Evolutionary conservation across 768 basidiomycete genomes (phyloP).

Genomic region (Lactarius evosmus): DNA sequence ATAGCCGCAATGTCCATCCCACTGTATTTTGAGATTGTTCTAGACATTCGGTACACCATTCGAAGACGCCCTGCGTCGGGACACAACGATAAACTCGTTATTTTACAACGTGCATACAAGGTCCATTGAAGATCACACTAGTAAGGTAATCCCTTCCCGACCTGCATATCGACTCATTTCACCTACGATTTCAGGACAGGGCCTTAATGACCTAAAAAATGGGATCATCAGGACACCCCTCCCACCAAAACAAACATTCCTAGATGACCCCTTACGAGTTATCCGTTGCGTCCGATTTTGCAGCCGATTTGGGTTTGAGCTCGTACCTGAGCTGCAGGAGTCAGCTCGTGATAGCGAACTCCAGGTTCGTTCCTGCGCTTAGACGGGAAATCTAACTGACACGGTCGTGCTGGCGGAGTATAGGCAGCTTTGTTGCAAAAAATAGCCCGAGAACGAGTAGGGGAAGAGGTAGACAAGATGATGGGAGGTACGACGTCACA

Average conservation of each 20-base stretch:
- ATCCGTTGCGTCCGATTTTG: slow-evolving; percentile 89
- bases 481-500: slow-evolving; percentile 57
- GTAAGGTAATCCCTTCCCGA: slow-evolving; percentile 47
- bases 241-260: slow-evolving; percentile 81
- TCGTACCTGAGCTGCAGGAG: slow-evolving; percentile 63
- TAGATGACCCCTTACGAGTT: slow-evolving; percentile 93
- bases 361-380: slow-evolving; percentile 44
- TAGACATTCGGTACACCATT: slow-evolving; percentile 90
- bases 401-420: neutral
- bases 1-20: neutral
- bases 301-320: slow-evolving; percentile 79
- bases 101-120: slow-evolving; percentile 94
- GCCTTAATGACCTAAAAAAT: slow-evolving; percentile 75
- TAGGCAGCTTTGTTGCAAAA: slow-evolving; percentile 70
- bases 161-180: neutral
- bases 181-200: slow-evolving; percentile 61
- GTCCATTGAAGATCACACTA: slow-evolving; percentile 82
- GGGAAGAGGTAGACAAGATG: slow-evolving; percentile 93
- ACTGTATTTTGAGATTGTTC: neutral
- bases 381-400: neutral
- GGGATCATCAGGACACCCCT: slow-evolving; percentile 88
- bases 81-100: slow-evolving; percentile 92
- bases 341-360: slow-evolving; percentile 61
- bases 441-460: slow-evolving; percentile 87
- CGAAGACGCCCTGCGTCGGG: slow-evolving; percentile 86